Conservation (phyloP, 257 asterid genomes). For the Hygrophila difformis region DNA sequence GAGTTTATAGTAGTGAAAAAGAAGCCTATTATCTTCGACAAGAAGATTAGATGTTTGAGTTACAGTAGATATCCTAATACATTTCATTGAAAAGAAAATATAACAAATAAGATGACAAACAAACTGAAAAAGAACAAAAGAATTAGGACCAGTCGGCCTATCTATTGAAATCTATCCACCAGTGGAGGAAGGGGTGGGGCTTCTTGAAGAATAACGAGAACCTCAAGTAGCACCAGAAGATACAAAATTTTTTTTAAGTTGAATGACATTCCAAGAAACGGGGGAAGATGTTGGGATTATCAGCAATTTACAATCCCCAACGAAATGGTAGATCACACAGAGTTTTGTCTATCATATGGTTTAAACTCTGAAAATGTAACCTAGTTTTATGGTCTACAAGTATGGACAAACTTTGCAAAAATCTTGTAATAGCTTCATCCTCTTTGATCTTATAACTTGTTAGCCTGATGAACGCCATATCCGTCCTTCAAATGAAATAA, state of each 20-base stretch:
- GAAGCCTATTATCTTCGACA: not conserved
- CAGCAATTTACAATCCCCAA: slow-evolving; percentile 33
- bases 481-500: slow-evolving; percentile 90
- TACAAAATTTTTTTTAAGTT: slow-evolving; percentile 15
- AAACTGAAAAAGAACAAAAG: slow-evolving; percentile 16
- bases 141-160: slow-evolving; percentile 16
- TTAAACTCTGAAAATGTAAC: slow-evolving; percentile 8
- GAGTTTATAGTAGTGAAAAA: no score
- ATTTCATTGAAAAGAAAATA: not conserved
- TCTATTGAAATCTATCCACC: not conserved
- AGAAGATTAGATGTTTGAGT: no score
- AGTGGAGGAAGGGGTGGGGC: slow-evolving; percentile 3
- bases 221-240: slow-evolving; percentile 12
- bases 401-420: slow-evolving; percentile 13
- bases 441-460: not conserved
- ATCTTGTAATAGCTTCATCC: slow-evolving; percentile 12
- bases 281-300: slow-evolving; percentile 16
- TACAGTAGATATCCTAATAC: no score
- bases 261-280: slow-evolving; percentile 10
- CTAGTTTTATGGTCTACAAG: slow-evolving; percentile 29
- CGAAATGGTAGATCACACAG: slow-evolving; percentile 12
- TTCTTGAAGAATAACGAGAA: slow-evolving; percentile 18
- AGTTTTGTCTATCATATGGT: not conserved
- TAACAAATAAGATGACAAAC: not conserved
- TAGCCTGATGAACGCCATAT: slow-evolving; percentile 83